These are phyloP conservation scores for Euphorbia lathyris DNA, from an alignment of 345 rosid species.

Conservation along the genomic window DNA sequence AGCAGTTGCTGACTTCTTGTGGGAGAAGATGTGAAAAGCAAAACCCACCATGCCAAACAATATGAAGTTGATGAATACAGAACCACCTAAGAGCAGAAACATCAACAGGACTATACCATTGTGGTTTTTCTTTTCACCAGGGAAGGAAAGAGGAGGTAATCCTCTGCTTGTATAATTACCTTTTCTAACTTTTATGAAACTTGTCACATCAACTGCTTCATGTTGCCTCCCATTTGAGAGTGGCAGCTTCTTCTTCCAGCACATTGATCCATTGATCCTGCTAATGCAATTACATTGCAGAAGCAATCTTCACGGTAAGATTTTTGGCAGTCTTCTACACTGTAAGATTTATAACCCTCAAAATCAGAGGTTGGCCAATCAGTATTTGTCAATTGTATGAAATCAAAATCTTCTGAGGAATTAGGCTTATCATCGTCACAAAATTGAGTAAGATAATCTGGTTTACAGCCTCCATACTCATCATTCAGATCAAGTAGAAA, in stretches of 20 bases:
- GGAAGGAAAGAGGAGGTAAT: not conserved
- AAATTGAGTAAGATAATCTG: slow-evolving; percentile 20
- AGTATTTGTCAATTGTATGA: slow-evolving; percentile 3
- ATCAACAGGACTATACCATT: not conserved
- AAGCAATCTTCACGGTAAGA: slow-evolving; percentile 42
- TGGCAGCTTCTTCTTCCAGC: slow-evolving; percentile 39
- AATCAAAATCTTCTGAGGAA: slow-evolving; percentile 19
- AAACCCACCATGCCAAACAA: slow-evolving; percentile 12
- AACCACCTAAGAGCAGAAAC: slow-evolving; percentile 26
- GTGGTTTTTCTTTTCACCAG: not conserved
- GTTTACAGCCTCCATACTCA: slow-evolving; percentile 32
- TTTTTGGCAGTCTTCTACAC: slow-evolving; percentile 25
- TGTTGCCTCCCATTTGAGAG: slow-evolving; percentile 35
- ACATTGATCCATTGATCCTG: not conserved
- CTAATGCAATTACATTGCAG: slow-evolving; percentile 27
- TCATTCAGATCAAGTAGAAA: slow-evolving; percentile 29
- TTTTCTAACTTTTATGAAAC: slow-evolving; percentile 29
- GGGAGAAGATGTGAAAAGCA: slow-evolving; percentile 14
- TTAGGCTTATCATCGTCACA: slow-evolving; percentile 20
- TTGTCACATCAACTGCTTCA: not conserved
- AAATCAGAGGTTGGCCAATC: slow-evolving; percentile 39
- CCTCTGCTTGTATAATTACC: not conserved
- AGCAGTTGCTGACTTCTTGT: not conserved
- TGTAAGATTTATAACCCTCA: slow-evolving; percentile 7
- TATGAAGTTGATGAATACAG: slow-evolving; percentile 19